A percentile compares a stretch with the other conserved stretches of the same genome.
Conservation (phyloP, 192 early-diverging fungal genomes). For the Podila clonocystis region DNA sequence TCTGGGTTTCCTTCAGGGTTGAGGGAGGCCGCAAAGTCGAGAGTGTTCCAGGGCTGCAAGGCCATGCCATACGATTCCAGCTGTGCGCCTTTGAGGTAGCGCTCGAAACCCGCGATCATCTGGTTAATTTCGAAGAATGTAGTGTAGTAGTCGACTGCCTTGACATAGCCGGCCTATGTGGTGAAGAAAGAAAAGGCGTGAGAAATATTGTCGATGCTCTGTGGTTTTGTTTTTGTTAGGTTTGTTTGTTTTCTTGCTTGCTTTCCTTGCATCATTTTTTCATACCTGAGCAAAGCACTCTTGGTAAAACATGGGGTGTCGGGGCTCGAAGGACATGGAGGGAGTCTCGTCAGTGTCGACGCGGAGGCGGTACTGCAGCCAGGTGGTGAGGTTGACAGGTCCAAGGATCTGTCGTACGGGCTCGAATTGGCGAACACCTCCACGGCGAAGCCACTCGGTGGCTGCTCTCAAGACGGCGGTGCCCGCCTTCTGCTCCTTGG, state of each 20-base stretch:
- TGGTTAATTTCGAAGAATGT: slow-evolving; percentile 33
- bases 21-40: slow-evolving; percentile 36
- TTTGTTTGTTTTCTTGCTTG: too few species aligned
- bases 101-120: slow-evolving; percentile 4
- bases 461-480: slow-evolving; percentile 28
- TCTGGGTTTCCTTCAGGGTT: slow-evolving; percentile 22
- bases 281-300: slow-evolving; percentile 36
- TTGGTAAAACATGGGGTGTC: slow-evolving; percentile 39
- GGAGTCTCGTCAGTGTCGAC: slow-evolving; percentile 15
- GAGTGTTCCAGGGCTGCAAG: slow-evolving; percentile 35
- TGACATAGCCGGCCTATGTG: slow-evolving; percentile 37
- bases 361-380: slow-evolving; percentile 44
- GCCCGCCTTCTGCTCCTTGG: slow-evolving; percentile 30
- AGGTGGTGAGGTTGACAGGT: slow-evolving; percentile 49
- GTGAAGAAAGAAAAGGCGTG: not conserved
- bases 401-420: slow-evolving; percentile 47
- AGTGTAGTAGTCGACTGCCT: slow-evolving; percentile 39
- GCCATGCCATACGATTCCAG: slow-evolving; percentile 1
- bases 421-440: slow-evolving; percentile 26
- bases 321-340: slow-evolving; percentile 48
- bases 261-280: not conserved
- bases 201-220: too few species aligned
- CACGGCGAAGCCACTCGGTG: slow-evolving; percentile 23
- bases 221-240: not conserved
- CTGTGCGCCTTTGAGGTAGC: not conserved